phyloP scores from a whole-genome alignment of 768 basidiomycete genomes.

The Mycena capillaripes region DNA sequence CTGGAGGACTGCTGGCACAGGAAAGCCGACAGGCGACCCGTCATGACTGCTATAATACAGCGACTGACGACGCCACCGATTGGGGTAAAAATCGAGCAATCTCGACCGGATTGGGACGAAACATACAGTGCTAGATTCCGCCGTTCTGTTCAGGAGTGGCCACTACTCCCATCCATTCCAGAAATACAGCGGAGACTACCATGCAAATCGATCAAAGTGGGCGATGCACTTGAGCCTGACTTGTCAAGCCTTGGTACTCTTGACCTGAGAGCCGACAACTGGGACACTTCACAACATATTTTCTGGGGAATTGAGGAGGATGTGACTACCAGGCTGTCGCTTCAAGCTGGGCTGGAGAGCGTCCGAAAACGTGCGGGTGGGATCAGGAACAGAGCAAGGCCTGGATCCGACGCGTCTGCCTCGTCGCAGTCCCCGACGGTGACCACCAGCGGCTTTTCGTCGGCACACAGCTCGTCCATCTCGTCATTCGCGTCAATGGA shows the following conservation, averaged over 20 bases:
- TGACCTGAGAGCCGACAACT: too few relatives aligned
- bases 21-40: not conserved
- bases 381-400: constrained; percentile 41
- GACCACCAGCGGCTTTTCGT: constrained; percentile 36
- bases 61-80: not conserved
- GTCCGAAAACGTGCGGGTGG: constrained; percentile 35
- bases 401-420: constrained; percentile 49
- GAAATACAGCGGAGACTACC: too few relatives aligned
- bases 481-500: constrained; percentile 40
- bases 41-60: not conserved
- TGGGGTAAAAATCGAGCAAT: not conserved
- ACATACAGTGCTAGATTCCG: not conserved
- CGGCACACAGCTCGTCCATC: constrained; percentile 24
- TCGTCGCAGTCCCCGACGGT: constrained; percentile 45
- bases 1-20: not conserved
- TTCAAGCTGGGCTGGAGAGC: constrained; percentile 42
- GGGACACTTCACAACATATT: too few relatives aligned
- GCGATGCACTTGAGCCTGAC: too few relatives aligned
- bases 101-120: not conserved
- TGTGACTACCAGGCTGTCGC: constrained; percentile 41
- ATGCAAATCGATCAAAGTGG: too few relatives aligned
- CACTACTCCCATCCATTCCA: not conserved
- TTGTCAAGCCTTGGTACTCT: too few relatives aligned
- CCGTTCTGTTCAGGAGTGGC: not conserved
- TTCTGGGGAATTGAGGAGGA: too few relatives aligned